Percentiles rank a stretch among this genome's conserved stretches.
Conservation (phyloP, 371 early-diverging fungal species). For the Hamiltosporidium tvaerminnensis region DNA sequence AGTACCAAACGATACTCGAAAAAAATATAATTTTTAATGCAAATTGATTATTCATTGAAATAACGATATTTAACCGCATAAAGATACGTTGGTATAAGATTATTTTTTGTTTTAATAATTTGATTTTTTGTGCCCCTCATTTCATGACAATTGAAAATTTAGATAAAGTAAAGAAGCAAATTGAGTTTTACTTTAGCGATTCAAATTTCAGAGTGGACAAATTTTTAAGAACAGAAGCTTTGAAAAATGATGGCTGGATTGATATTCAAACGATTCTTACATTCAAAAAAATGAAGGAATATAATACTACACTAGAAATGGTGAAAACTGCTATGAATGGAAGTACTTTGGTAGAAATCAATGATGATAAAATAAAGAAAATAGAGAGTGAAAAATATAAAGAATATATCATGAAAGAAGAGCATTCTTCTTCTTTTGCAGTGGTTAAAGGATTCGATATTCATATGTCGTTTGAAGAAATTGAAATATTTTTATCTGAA, state of each 20-base stretch:
- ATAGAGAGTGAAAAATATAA: conserved; percentile 34
- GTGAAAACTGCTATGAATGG: conserved; percentile 32
- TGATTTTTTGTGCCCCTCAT: no score
- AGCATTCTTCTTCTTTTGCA: conserved; percentile 17
- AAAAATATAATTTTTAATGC: no score
- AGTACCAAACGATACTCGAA: no score
- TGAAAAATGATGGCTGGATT: conserved; percentile 32
- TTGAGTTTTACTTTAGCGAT: conserved; percentile 53
- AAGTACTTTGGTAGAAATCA: conserved; percentile 26
- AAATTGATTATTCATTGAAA: no score
- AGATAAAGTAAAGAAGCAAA: conserved; percentile 42
- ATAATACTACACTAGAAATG: conserved; percentile 25
- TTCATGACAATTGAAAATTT: no score
- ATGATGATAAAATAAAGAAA: conserved; percentile 31
- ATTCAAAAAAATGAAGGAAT: conserved; percentile 39
- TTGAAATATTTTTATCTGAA: conserved; percentile 25
- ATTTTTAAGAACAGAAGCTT: conserved; percentile 34
- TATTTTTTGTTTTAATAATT: no score
- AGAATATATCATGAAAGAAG: conserved; percentile 26
- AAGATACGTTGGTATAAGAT: no score
- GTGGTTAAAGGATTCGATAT: conserved; percentile 29
- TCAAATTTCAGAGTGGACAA: conserved; percentile 48
- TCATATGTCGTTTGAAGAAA: conserved; percentile 34
- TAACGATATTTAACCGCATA: no score
- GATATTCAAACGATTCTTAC: conserved; percentile 32